These are phyloP conservation scores for Cystobasidium tubakii DNA, from an alignment of 768 basidiomycete genomes.

Conservation along the genomic window DNA sequence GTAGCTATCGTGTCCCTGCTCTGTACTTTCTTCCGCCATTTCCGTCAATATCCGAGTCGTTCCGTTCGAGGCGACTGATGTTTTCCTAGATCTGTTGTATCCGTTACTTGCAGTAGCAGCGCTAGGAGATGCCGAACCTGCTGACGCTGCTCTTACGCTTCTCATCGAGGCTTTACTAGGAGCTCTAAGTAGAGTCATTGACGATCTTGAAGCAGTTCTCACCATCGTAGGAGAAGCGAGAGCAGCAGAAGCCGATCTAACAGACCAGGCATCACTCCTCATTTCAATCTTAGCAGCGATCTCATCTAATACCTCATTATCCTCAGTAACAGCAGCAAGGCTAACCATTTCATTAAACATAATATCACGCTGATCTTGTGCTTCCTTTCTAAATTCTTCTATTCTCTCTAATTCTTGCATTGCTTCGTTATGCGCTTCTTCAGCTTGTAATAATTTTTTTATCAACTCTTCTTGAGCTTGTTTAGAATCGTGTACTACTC, in stretches of 20 bases:
- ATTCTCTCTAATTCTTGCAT: slow-evolving; percentile 1
- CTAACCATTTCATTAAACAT: slow-evolving; percentile 10
- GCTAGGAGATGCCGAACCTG: not conserved
- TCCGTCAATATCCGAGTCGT: not conserved
- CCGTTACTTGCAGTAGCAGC: not conserved
- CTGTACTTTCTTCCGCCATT: not conserved
- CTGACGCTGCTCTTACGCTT: not conserved
- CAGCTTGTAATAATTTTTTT: slow-evolving; percentile 8
- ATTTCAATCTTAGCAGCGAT: slow-evolving; percentile 9
- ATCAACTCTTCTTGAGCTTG: slow-evolving; percentile 27
- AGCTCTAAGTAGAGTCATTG: not conserved
- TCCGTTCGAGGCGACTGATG: not conserved
- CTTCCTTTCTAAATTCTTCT: not conserved
- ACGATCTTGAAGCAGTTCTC: not conserved
- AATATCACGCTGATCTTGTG: slow-evolving; percentile 13
- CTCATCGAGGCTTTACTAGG: not conserved
- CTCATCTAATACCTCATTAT: not conserved
- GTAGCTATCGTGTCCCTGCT: not conserved
- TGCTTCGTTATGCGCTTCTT: slow-evolving; percentile 23
- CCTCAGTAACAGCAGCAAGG: slow-evolving; percentile 4
- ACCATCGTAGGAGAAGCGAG: not conserved
- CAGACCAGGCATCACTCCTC: slow-evolving; percentile 5
- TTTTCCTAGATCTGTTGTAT: not conserved
- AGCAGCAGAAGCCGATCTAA: not conserved
- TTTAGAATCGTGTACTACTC: slow-evolving; percentile 14